phyloP scores from a whole-genome alignment of 305 asterid species.

The Andrographis paniculata region DNA sequence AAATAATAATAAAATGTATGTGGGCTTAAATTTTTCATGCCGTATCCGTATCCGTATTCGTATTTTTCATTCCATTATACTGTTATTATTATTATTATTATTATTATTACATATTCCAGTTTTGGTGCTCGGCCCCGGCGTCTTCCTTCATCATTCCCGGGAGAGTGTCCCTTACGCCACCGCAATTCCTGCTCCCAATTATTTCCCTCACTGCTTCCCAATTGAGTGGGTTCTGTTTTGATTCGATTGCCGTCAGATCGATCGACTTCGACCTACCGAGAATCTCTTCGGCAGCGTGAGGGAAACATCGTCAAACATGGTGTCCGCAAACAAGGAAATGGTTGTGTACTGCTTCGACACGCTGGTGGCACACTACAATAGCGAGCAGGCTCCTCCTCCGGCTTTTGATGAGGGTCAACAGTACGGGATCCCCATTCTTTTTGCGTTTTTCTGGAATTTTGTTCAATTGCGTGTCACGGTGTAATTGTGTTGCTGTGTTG shows the following conservation, averaged over 20 bases:
- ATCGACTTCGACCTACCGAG: slow-evolving; percentile 12
- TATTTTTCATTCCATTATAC: too few relatives aligned
- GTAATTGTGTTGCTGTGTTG: too few relatives aligned
- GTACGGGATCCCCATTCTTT: slow-evolving; percentile 28
- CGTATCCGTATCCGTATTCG: too few relatives aligned
- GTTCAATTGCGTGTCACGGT: not conserved
- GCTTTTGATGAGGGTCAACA: slow-evolving; percentile 91
- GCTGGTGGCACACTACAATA: slow-evolving; percentile 82
- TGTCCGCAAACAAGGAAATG: slow-evolving; percentile 92
- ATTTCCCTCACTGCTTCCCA: not conserved
- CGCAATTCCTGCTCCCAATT: not conserved
- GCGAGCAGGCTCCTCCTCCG: slow-evolving; percentile 74
- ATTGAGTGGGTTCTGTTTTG: not conserved
- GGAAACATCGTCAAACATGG: slow-evolving; percentile 33
- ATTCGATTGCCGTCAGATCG: slow-evolving; percentile 14
- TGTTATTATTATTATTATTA: too few relatives aligned
- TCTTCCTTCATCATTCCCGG: not conserved
- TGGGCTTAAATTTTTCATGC: too few relatives aligned
- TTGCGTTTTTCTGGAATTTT: not conserved
- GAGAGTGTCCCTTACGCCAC: not conserved
- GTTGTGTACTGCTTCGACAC: slow-evolving; percentile 92
- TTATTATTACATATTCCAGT: too few relatives aligned
- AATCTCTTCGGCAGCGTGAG: not conserved
- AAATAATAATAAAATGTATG: too few relatives aligned
- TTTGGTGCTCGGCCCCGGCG: too few relatives aligned